Evolutionary conservation across 2,329 filamentous ascomycete genomes (phyloP).

Genomic region (Colletotrichum australisinense): DNA sequence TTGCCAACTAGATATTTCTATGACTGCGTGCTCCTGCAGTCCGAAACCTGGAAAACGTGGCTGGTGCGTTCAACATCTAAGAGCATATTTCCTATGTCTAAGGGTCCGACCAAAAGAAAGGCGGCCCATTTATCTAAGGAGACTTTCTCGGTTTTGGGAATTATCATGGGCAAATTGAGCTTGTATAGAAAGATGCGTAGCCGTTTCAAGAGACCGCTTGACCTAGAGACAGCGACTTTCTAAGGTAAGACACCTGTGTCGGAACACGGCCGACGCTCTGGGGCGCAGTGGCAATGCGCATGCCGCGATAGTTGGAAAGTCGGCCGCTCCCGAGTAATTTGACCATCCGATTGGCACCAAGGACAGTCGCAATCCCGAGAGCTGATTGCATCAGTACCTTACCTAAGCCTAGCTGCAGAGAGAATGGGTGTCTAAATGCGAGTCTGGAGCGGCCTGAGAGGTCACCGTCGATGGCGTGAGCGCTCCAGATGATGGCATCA

Average conservation of each 20-base stretch:
- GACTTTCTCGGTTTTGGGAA: background rate
- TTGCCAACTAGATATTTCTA: background rate
- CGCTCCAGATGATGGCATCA: slow-evolving; percentile 33
- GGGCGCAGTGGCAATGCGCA: too few species aligned
- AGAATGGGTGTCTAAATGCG: background rate
- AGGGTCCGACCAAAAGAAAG: too few species aligned
- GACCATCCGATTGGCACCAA: background rate
- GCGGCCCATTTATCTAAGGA: too few species aligned
- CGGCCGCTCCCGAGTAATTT: background rate
- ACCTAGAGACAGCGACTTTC: background rate
- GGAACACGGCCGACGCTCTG: slow-evolving; percentile 7
- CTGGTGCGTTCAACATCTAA: too few species aligned
- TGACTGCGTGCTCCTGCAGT: background rate
- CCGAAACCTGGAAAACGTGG: background rate
- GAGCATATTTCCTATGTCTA: too few species aligned
- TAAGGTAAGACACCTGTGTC: background rate
- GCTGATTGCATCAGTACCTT: slow-evolving; percentile 27
- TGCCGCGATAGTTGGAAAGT: background rate
- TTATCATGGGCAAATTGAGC: background rate
- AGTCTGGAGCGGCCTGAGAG: background rate
- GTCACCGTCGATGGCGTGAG: slow-evolving; percentile 28
- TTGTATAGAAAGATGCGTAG: background rate
- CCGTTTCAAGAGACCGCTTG: background rate
- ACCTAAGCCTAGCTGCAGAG: background rate
- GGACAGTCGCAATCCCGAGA: slow-evolving; percentile 12